Evolutionary conservation across 179 eudicot genomes (phyloP).

Genomic region (Pouteria campechiana): DNA sequence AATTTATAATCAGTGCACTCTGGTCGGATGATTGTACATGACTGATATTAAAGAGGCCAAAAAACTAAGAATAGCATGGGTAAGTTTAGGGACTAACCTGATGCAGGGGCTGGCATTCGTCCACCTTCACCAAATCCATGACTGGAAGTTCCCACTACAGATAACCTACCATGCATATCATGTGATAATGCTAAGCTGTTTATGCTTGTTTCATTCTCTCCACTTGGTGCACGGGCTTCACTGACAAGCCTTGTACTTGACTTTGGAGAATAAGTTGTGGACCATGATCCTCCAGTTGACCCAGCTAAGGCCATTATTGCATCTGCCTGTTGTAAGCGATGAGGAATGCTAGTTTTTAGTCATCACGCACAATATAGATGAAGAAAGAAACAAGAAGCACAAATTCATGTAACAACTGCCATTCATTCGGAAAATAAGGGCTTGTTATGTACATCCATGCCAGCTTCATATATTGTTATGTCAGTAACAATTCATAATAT

Average conservation of each 20-base stretch:
- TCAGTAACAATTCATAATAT: too few relatives aligned
- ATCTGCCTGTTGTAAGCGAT: slow-evolving; percentile 44
- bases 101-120: slow-evolving; percentile 6
- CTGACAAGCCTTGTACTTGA: slow-evolving; percentile 14
- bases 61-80: slow-evolving; percentile 10
- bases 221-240: slow-evolving; percentile 11
- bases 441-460: too few relatives aligned
- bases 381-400: too few relatives aligned
- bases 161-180: slow-evolving; percentile 19
- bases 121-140: slow-evolving; percentile 22
- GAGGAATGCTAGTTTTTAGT: too few relatives aligned
- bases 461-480: too few relatives aligned
- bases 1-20: too few relatives aligned
- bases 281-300: slow-evolving; percentile 85
- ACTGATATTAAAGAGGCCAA: background rate
- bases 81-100: too few relatives aligned
- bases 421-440: too few relatives aligned
- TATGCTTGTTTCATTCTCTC: slow-evolving; percentile 21
- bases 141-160: slow-evolving; percentile 9
- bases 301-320: slow-evolving; percentile 74
- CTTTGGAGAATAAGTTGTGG: slow-evolving; percentile 39
- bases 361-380: too few relatives aligned
- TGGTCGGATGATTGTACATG: too few relatives aligned
- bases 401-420: too few relatives aligned
- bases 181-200: slow-evolving; percentile 12